phyloP scores from a whole-genome alignment of 1,284 basidiomycete species.

The Cryptococcus sp. region DNA sequence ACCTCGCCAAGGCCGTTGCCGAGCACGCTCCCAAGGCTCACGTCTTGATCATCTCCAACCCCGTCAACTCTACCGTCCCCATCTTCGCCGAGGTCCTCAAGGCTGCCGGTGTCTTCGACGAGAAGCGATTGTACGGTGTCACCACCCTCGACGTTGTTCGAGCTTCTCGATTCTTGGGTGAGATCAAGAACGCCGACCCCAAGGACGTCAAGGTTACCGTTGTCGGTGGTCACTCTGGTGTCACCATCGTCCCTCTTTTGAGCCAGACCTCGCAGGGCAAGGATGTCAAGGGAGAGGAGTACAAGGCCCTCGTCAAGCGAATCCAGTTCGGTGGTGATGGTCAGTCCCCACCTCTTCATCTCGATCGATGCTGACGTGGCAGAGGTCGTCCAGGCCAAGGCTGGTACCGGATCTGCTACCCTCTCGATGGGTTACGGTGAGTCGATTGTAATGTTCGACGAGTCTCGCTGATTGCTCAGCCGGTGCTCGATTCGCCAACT shows the following conservation, averaged over 20 bases:
- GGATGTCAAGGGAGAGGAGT: slow-evolving; percentile 52
- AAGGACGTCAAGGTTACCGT: slow-evolving; percentile 68
- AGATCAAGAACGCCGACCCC: slow-evolving; percentile 61
- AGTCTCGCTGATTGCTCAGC: slow-evolving; percentile 40
- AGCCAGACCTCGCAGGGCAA: slow-evolving; percentile 71
- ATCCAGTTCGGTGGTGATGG: slow-evolving; percentile 94
- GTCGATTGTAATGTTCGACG: slow-evolving; percentile 20
- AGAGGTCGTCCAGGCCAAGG: slow-evolving; percentile 86
- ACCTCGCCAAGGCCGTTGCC: slow-evolving; percentile 85
- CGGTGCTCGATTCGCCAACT: slow-evolving; percentile 75
- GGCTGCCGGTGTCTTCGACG: slow-evolving; percentile 83
- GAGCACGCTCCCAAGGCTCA: slow-evolving; percentile 82
- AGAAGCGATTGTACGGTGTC: slow-evolving; percentile 92
- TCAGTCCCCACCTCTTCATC: slow-evolving; percentile 3
- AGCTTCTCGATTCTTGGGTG: slow-evolving; percentile 88
- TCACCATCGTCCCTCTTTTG: slow-evolving; percentile 93
- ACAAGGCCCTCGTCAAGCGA: slow-evolving; percentile 67
- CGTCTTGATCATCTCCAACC: slow-evolving; percentile 92
- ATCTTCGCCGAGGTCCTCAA: slow-evolving; percentile 94
- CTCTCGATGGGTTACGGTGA: slow-evolving; percentile 79
- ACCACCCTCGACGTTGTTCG: slow-evolving; percentile 98
- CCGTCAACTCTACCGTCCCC: slow-evolving; percentile 95
- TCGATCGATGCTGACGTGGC: background rate
- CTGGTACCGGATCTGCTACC: slow-evolving; percentile 77
- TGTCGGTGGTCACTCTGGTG: slow-evolving; percentile 92